phyloP scores from a whole-genome alignment of 1,284 basidiomycete genomes.

The Rhodofomes roseus region DNA sequence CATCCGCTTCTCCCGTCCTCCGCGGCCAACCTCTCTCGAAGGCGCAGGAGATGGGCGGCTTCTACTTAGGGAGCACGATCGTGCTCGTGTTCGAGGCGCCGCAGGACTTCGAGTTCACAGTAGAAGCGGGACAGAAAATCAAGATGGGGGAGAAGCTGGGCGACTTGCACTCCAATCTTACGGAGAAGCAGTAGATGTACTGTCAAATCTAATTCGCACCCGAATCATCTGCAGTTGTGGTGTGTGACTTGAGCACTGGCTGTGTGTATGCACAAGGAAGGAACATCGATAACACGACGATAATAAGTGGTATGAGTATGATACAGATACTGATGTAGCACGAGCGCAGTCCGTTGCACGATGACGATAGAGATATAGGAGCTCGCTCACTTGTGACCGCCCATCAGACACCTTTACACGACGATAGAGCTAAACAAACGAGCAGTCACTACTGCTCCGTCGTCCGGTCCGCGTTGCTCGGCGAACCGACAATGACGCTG shows the following conservation, averaged over 20 bases:
- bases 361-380: background rate
- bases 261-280: background rate
- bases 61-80: constrained; percentile 93
- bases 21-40: constrained; percentile 85
- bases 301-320: background rate
- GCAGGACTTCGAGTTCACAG: constrained; percentile 73
- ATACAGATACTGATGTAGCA: background rate
- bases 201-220: background rate
- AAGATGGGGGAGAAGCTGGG: constrained; percentile 82
- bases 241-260: background rate
- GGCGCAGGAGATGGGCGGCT: constrained; percentile 97
- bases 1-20: constrained; percentile 75
- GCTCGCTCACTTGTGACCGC: background rate
- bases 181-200: background rate
- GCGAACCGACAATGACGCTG: constrained; percentile 10
- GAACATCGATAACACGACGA: background rate
- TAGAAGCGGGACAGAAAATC: constrained; percentile 84
- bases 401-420: no score
- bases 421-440: no score
- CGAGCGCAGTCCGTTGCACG: background rate
- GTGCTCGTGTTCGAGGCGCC: constrained; percentile 98
- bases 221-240: background rate
- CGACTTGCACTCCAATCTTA: constrained; percentile 33
- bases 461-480: background rate
- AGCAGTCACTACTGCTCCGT: background rate